These are phyloP conservation scores for Apiospora hydei DNA, from an alignment of 2,329 filamentous ascomycete genomes.

Conservation along the genomic window DNA sequence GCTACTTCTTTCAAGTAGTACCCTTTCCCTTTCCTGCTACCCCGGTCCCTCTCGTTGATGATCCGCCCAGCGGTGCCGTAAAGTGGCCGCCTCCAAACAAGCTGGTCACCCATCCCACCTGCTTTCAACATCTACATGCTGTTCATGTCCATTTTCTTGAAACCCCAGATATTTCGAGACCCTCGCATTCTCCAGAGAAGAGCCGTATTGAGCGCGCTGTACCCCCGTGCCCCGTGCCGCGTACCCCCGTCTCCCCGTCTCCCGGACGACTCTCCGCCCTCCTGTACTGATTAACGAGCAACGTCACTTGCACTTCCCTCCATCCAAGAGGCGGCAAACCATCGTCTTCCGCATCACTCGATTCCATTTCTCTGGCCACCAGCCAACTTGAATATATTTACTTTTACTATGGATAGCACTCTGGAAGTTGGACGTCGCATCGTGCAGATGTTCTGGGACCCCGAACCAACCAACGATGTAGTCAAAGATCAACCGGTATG, in stretches of 20 bases:
- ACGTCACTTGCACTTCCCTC: background rate
- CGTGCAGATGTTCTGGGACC: constrained; percentile 92
- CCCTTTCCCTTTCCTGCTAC: background rate
- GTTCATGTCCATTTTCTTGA: background rate
- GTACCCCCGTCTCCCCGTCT: no score
- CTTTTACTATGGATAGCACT: constrained; percentile 47
- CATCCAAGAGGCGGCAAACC: background rate
- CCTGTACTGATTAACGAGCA: background rate
- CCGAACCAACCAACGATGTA: constrained; percentile 82
- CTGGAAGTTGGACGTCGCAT: constrained; percentile 82
- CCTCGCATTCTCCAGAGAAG: background rate
- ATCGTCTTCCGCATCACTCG: background rate
- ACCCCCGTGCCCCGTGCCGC: background rate
- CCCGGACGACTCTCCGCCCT: constrained; percentile 4
- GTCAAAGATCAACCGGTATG: constrained; percentile 75
- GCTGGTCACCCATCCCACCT: constrained; percentile 5
- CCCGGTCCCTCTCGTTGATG: background rate
- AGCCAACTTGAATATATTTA: background rate
- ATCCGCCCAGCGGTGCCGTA: constrained; percentile 17
- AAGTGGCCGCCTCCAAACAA: constrained; percentile 12
- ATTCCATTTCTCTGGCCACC: background rate
- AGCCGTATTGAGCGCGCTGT: background rate
- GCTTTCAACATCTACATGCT: background rate
- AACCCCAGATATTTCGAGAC: background rate
- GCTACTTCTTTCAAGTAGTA: background rate